Base-by-base conservation (phyloP, 1,284 basidiomycete genomes). In the Leccinum angustisporum region DNA sequence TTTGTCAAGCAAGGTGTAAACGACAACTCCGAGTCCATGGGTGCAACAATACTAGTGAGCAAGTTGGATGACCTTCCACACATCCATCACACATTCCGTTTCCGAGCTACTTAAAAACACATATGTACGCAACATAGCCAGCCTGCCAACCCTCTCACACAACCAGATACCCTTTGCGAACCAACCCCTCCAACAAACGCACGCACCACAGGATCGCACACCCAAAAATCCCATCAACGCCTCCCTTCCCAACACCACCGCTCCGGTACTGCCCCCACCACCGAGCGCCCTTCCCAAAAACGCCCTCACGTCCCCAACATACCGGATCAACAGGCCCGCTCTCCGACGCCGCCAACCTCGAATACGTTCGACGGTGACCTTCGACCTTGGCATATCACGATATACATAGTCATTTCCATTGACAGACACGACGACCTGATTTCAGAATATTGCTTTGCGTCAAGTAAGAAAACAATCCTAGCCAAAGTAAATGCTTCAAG, bases 261-360 rank as follows among this genome's bases (percentile, higher is more conserved):
- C 11, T 3, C 36, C 36, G 8, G 8, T 36, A 1, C 50, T 25
- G 10, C 10, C 61, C 3, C 54, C 38, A 6, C 57, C 65, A 43
- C 71, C 67, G 2, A 88, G 75, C 63, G 80, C 77, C 63, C 79
- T 76, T 0, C 82, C 81, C 3, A 87, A 72, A 65, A 80, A 86
- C 53, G 78, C 78, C 51, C 82, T 75, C 16, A 86, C 82, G 69
- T 91, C 82, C 18, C 75, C 76, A 2, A 88, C 82, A 67, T 88
- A 90, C 83, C 1, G 85, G 84, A 72, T 91, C 90, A 1, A 73
- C 76, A 18, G 80, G 77, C 0, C 72, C 73, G 0, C 73, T 75
- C 66, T 90, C 87, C 4, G 91, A 90, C 0, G 97, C 93, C 0
- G 94, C 95, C 10, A 99, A 83, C 54, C 91, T 86, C 59, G 95